Evolutionary conservation across 2,329 filamentous ascomycete genomes (phyloP).

Genomic region (Trichoderma aggressivum): DNA sequence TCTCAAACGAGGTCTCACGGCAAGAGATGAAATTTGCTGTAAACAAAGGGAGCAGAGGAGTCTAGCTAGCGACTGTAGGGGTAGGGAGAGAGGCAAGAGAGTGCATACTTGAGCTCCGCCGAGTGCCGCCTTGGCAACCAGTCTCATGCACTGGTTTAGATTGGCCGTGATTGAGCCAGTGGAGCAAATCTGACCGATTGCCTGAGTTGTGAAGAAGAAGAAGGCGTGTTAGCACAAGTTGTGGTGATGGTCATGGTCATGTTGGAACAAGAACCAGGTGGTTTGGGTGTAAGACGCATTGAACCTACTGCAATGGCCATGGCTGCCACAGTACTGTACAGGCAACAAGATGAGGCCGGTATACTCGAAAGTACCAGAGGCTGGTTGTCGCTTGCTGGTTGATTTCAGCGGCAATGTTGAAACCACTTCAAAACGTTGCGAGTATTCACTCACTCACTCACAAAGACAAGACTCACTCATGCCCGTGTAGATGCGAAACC

Average conservation of each 20-base stretch:
- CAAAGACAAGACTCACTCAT: neutral
- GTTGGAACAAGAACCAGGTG: neutral
- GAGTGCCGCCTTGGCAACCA: slow-evolving; percentile 69
- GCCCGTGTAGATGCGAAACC: neutral
- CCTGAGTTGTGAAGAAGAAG: slow-evolving; percentile 47
- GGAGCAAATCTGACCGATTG: slow-evolving; percentile 85
- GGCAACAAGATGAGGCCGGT: neutral
- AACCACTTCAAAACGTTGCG: neutral
- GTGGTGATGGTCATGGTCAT: neutral
- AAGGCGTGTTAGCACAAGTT: neutral
- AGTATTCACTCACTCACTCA: neutral
- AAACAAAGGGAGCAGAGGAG: neutral
- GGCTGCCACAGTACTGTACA: neutral
- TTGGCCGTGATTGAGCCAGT: slow-evolving; percentile 76
- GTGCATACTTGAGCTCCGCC: slow-evolving; percentile 70
- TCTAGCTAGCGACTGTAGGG: neutral
- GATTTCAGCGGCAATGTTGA: neutral
- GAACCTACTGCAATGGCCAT: neutral
- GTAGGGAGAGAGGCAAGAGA: neutral
- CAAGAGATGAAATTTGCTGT: neutral
- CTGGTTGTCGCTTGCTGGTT: neutral
- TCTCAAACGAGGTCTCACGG: slow-evolving; percentile 1
- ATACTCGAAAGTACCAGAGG: neutral
- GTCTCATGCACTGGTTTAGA: slow-evolving; percentile 68
- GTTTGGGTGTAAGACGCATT: neutral